Conservation (phyloP, 306 rosid genomes). For the Glycine latifolia region DNA sequence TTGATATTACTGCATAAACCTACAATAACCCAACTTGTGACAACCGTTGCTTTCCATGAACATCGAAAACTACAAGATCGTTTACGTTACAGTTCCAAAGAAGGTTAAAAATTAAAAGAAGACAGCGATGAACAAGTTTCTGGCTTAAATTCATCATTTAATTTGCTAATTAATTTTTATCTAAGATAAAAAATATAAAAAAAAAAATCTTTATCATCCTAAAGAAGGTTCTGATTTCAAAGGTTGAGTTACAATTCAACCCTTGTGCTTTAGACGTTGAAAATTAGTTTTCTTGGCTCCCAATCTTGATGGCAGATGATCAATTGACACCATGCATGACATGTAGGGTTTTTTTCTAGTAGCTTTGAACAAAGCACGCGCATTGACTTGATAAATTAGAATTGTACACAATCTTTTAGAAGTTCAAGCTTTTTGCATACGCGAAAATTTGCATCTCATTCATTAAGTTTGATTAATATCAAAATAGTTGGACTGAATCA, state of each 20-base stretch:
- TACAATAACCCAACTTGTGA: too few species aligned
- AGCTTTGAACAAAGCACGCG: background rate
- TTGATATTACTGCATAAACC: too few species aligned
- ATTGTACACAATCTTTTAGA: background rate
- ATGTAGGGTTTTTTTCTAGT: background rate
- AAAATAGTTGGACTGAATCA: background rate
- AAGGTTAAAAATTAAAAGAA: too few species aligned
- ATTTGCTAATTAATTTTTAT: background rate
- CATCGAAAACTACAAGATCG: too few species aligned
- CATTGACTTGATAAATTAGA: constrained; percentile 38
- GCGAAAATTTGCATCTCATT: background rate
- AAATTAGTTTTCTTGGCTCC: constrained; percentile 23
- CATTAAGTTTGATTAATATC: background rate
- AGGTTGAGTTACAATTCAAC: background rate
- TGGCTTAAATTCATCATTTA: background rate
- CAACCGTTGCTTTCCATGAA: too few species aligned
- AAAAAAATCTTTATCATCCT: background rate
- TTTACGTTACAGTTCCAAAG: too few species aligned
- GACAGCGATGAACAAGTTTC: too few species aligned
- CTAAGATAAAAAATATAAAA: background rate
- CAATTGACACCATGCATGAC: constrained; percentile 8
- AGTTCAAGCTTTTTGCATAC: constrained; percentile 2
- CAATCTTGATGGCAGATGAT: background rate
- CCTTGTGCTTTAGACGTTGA: constrained; percentile 24
- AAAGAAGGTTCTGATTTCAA: constrained; percentile 6